These are phyloP conservation scores for Metschnikowia drakensbergensis DNA, from an alignment of 805 yeast genomes.

Conservation along the genomic window DNA sequence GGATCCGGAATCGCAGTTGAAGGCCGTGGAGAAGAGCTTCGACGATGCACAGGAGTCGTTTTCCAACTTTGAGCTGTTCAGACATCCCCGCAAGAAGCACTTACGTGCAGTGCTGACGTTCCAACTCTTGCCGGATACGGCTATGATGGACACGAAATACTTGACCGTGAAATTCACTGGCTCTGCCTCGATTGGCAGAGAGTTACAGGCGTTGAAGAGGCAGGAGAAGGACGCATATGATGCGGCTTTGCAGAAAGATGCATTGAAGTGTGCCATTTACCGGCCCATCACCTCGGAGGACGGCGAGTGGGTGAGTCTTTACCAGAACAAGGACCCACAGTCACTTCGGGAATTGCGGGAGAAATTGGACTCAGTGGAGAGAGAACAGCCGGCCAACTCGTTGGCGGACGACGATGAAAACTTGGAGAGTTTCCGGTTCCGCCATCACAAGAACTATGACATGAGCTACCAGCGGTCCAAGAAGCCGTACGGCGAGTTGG, in stretches of 20 bases:
- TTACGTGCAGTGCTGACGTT: constrained; percentile 73
- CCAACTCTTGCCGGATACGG: constrained; percentile 85
- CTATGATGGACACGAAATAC: constrained; percentile 79
- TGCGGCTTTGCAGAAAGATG: constrained; percentile 31
- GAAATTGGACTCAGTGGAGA: constrained; percentile 37
- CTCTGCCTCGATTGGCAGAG: constrained; percentile 47
- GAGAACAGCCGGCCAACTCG: constrained; percentile 38
- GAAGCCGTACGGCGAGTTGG: constrained; percentile 58
- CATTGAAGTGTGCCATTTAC: constrained; percentile 59
- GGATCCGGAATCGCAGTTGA: constrained; percentile 62
- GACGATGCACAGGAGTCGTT: constrained; percentile 51
- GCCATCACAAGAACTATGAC: constrained; percentile 76
- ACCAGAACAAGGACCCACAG: constrained; percentile 27
- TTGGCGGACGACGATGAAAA: constrained; percentile 44
- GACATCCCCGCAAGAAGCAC: constrained; percentile 75
- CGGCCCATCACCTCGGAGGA: constrained; percentile 69
- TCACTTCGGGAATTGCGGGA: constrained; percentile 24
- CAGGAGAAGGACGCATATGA: constrained; percentile 27
- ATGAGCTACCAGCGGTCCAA: constrained; percentile 50
- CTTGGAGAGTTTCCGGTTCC: constrained; percentile 47
- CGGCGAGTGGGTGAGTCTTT: constrained; percentile 70
- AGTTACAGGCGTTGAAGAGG: constrained; percentile 27
- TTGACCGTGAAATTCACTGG: constrained; percentile 60
- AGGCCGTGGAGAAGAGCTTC: constrained; percentile 75
- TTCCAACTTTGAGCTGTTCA: constrained; percentile 39